Percentiles rank a stretch among this genome's conserved stretches.
Conservation (phyloP, 2,329 filamentous ascomycete species). For the Cercospora nicotianae region DNA sequence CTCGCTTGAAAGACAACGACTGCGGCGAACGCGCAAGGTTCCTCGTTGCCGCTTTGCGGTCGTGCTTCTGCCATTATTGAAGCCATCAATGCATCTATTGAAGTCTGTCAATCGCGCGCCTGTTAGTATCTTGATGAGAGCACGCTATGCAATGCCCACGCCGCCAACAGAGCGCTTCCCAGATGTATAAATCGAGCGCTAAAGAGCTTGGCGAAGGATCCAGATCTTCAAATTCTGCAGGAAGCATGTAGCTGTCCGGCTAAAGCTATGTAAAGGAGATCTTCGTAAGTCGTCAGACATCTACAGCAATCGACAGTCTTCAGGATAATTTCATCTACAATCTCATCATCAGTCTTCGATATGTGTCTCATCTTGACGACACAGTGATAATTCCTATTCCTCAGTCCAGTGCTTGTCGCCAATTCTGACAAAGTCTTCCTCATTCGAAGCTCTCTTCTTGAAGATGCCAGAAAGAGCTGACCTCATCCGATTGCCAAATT, state of each 20-base stretch:
- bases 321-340: not conserved
- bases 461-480: not conserved
- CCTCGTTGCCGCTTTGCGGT: not conserved
- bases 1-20: not conserved
- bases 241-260: not conserved
- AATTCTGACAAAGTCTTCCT: not conserved
- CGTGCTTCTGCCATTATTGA: not conserved
- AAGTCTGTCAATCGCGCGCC: not conserved
- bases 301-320: not conserved
- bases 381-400: not conserved
- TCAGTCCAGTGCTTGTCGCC: conserved; percentile 9
- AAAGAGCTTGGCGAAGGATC: not conserved
- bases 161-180: not conserved
- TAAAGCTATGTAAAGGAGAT: not conserved
- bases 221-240: not conserved
- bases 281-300: not conserved
- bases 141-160: not conserved
- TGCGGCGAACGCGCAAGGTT: not conserved
- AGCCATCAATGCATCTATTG: not conserved
- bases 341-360: not conserved
- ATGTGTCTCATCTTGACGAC: not conserved
- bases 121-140: not conserved
- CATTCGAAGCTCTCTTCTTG: conserved; percentile 2
- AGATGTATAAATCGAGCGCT: not conserved
- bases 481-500: not conserved